Evolutionary conservation across 257 asterid species (phyloP).

Genomic region (Anisodus tanguticus): DNA sequence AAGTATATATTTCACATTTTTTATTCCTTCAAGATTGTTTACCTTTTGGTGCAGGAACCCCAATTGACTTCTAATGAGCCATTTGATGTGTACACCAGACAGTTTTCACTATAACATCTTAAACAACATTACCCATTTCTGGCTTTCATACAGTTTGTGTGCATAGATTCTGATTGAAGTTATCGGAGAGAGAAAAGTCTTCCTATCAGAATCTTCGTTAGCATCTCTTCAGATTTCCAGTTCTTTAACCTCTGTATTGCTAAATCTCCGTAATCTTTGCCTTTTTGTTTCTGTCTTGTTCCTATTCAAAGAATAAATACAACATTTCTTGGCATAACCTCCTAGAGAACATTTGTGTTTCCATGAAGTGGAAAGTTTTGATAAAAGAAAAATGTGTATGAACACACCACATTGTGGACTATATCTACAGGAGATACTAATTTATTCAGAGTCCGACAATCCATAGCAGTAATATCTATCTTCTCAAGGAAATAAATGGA

Average conservation of each 20-base stretch:
- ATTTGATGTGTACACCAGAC: conserved; percentile 77
- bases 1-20: not conserved
- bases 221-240: not conserved
- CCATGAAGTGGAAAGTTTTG: not conserved
- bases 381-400: not conserved
- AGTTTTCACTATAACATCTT: conserved; percentile 59
- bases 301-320: not conserved
- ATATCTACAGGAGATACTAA: not conserved
- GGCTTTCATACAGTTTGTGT: not conserved
- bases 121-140: not conserved
- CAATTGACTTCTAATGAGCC: conserved; percentile 72
- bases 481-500: not conserved
- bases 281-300: not conserved
- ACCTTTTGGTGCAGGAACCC: conserved; percentile 63
- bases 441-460: not conserved
- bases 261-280: not conserved
- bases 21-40: not conserved
- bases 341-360: not conserved
- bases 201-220: not conserved
- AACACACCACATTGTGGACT: not conserved
- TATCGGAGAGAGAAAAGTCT: not conserved
- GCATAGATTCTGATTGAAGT: not conserved
- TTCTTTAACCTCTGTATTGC: not conserved
- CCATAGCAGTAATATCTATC: not conserved
- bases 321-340: not conserved